Evolutionary conservation across 768 basidiomycete genomes (phyloP), one percentile per base, ranked within the genome.

Genomic region (Amanita phalloides): DNA sequence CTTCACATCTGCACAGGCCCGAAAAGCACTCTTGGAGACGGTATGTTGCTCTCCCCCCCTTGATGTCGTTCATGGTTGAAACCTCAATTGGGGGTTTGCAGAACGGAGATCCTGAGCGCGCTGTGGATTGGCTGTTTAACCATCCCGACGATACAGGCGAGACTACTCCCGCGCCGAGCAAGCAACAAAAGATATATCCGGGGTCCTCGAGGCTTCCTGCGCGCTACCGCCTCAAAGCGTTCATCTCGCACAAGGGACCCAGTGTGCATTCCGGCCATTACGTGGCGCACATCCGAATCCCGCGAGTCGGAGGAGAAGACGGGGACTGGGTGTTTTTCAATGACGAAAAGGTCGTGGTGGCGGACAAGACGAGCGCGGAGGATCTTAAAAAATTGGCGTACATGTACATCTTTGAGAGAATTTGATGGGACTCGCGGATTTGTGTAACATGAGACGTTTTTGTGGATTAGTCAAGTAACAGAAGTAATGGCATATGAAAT

Each of bases 171-270:
- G 14, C 28, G 6, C 26, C 50, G 3, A 36, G 10, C 39, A 42
- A 20, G 2, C n/a, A 21, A 25, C 2, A 3, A 17, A 32, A 50
- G 13, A 21, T 9, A 25, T 33, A n/a, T 28, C 32, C 30, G 17
- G 90, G 90, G 20, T 75, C 79, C 26, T 68, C 70, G 2, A 58
- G 61, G 2, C 72, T 91, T 0, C 94, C 94, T 0, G 91, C 84
- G 4, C 68, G 69, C 11, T 99, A 90, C 69, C 70, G 72, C 26
- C 77, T 99, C 26, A 88, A 92, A 62, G 92, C 90, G 7, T 99
- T 98, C 71, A 82, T 99, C 60, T 96, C 93, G 46, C 95, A 99
- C 72, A 98, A 96, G 61, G 94, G 95, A 0, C 88, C 90, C 0
- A 93, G 90, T 0, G 91, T 94, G 23, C 95, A 97, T 62, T 95